phyloP scores from a whole-genome alignment of 768 basidiomycete genomes.

The Mycena rosella region DNA sequence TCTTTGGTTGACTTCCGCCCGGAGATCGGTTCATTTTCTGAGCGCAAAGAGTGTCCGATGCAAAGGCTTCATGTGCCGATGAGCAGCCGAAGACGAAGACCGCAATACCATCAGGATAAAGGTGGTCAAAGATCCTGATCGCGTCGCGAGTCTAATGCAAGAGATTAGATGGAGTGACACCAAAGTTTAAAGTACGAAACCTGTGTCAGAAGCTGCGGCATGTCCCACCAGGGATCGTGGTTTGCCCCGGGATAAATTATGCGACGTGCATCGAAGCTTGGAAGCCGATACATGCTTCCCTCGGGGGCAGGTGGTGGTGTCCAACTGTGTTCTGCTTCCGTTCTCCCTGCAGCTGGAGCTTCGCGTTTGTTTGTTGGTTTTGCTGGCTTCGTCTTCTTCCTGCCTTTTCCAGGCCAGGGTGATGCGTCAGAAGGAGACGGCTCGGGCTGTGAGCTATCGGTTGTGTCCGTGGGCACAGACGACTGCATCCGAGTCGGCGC shows the following conservation, averaged over 20 bases:
- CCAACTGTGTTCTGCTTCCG: constrained; percentile 17
- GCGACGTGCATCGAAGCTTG: constrained; percentile 20
- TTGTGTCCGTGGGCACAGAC: no score
- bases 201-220: constrained; percentile 39
- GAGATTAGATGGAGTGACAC: background rate
- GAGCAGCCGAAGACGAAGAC: constrained; percentile 17
- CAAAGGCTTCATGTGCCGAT: constrained; percentile 7
- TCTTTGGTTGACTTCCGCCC: constrained; percentile 14
- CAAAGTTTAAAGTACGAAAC: background rate
- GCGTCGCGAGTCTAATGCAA: constrained; percentile 1
- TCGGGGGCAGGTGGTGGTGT: constrained; percentile 15
- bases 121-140: constrained; percentile 34
- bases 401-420: no score
- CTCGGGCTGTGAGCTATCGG: no score
- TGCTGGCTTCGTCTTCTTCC: background rate
- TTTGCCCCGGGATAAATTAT: constrained; percentile 44
- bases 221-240: constrained; percentile 42
- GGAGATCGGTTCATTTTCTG: constrained; percentile 21
- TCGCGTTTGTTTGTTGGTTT: background rate
- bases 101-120: background rate
- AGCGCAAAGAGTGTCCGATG: constrained; percentile 6
- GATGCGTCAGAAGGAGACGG: no score
- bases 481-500: no score
- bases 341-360: constrained; percentile 9
- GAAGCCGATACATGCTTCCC: constrained; percentile 4